These are phyloP conservation scores for Paraurostyla sp. DNA, from an alignment of 73 alveolate genomes.

Conservation along the genomic window DNA sequence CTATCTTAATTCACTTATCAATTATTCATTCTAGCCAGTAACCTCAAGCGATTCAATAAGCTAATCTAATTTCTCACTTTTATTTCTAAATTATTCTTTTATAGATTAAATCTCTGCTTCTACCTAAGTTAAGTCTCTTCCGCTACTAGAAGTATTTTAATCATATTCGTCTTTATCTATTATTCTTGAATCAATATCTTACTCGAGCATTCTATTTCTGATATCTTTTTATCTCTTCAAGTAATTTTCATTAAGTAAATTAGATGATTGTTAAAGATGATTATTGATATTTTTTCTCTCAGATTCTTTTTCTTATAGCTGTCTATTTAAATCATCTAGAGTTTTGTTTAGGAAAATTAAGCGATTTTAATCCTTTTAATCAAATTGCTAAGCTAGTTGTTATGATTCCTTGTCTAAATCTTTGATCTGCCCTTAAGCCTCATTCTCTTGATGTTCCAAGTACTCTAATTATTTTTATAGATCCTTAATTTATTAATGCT, in stretches of 20 bases:
- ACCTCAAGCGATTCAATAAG: neutral
- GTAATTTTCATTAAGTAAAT: constrained; percentile 8
- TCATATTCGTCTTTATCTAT: neutral
- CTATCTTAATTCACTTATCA: neutral
- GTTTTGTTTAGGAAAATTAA: constrained; percentile 34
- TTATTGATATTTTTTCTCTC: constrained; percentile 74
- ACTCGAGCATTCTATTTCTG: constrained; percentile 15
- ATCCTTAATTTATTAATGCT: constrained; percentile 68
- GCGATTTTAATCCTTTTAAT: neutral
- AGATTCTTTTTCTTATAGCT: constrained; percentile 63
- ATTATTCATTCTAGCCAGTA: neutral
- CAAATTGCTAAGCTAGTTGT: neutral
- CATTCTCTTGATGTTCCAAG: constrained; percentile 72
- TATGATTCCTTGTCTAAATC: constrained; percentile 73
- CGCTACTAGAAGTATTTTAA: neutral
- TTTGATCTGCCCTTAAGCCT: constrained; percentile 59
- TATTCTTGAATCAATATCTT: neutral
- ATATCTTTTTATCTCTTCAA: constrained; percentile 52
- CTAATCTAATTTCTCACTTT: neutral
- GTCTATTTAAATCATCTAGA: constrained; percentile 66
- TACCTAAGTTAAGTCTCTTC: neutral
- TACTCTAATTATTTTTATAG: constrained; percentile 74
- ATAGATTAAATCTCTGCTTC: neutral
- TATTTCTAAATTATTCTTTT: neutral
- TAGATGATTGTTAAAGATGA: neutral